Evolutionary conservation across 1,284 basidiomycete species (phyloP).

Genomic region (Cystobasidium sp.): DNA sequence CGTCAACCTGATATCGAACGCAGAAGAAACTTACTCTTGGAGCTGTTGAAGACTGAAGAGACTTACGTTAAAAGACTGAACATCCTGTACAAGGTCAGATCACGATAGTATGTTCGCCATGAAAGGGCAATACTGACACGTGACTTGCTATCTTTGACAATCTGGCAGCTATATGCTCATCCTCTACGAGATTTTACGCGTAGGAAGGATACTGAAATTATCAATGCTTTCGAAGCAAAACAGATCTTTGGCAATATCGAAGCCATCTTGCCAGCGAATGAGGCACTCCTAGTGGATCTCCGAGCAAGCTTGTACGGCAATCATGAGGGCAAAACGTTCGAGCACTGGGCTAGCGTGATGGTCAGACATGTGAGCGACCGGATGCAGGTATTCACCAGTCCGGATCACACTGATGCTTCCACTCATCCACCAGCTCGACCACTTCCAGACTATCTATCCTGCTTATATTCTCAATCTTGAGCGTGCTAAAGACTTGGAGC

Average conservation of each 20-base stretch:
- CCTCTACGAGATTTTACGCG: constrained; percentile 83
- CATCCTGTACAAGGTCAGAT: constrained; percentile 66
- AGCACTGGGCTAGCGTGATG: constrained; percentile 72
- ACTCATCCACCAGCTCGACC: constrained; percentile 10
- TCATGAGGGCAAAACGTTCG: constrained; percentile 60
- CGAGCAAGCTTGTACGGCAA: constrained; percentile 66
- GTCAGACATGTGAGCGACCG: constrained; percentile 67
- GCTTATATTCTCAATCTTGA: constrained; percentile 42
- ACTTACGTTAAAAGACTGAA: constrained; percentile 75
- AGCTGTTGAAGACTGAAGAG: constrained; percentile 74
- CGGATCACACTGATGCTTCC: background rate
- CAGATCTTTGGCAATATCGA: constrained; percentile 93
- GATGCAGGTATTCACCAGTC: background rate
- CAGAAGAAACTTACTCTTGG: constrained; percentile 53
- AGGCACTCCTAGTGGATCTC: constrained; percentile 81
- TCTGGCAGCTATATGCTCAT: constrained; percentile 74
- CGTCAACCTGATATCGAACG: constrained; percentile 36
- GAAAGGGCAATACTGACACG: constrained; percentile 4
- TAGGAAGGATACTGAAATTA: constrained; percentile 80
- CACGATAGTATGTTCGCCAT: background rate
- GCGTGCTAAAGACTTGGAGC: constrained; percentile 27
- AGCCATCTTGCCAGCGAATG: constrained; percentile 81
- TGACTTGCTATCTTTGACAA: background rate
- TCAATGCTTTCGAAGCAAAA: constrained; percentile 87
- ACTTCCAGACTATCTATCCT: constrained; percentile 35